phyloP scores from a whole-genome alignment of 2,329 filamentous ascomycete genomes.

The Rugonectria rugulosa region DNA sequence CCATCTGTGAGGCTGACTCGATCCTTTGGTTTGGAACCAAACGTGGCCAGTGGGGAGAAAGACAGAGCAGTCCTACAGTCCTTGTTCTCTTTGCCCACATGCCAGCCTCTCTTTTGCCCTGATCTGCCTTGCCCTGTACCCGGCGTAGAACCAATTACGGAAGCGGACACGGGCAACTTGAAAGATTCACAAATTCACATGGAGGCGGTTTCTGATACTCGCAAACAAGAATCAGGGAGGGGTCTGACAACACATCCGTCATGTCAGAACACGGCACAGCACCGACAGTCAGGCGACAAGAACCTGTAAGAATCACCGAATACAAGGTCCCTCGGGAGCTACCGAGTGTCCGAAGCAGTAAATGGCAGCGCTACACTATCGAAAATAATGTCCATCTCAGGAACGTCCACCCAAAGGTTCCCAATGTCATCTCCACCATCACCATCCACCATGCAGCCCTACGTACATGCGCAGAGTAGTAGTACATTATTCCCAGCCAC shows the following conservation, averaged over 20 bases:
- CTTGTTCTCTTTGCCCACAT: background rate
- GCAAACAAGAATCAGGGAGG: too few species aligned
- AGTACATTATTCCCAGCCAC: slow-evolving; percentile 13
- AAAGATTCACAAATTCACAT: background rate
- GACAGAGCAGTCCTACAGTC: too few species aligned
- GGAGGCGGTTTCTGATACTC: too few species aligned
- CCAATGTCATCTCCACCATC: background rate
- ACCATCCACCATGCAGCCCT: slow-evolving; percentile 19
- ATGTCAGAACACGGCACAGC: slow-evolving; percentile 7
- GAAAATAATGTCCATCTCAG: slow-evolving; percentile 15
- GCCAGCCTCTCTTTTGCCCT: background rate
- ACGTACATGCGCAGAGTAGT: too few species aligned
- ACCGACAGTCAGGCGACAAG: background rate
- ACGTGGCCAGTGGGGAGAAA: slow-evolving; percentile 3
- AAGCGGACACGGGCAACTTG: too few species aligned
- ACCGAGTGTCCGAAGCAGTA: background rate
- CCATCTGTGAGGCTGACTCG: slow-evolving; percentile 19
- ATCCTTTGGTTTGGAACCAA: slow-evolving; percentile 3
- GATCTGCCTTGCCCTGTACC: too few species aligned
- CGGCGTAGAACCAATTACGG: too few species aligned
- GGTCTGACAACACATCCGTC: slow-evolving; percentile 4
- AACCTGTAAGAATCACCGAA: background rate
- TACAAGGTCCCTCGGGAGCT: background rate
- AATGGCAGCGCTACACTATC: background rate
- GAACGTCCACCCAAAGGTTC: background rate